Base-by-base conservation (phyloP, 345 rosid genomes). In the Brassica juncea region DNA sequence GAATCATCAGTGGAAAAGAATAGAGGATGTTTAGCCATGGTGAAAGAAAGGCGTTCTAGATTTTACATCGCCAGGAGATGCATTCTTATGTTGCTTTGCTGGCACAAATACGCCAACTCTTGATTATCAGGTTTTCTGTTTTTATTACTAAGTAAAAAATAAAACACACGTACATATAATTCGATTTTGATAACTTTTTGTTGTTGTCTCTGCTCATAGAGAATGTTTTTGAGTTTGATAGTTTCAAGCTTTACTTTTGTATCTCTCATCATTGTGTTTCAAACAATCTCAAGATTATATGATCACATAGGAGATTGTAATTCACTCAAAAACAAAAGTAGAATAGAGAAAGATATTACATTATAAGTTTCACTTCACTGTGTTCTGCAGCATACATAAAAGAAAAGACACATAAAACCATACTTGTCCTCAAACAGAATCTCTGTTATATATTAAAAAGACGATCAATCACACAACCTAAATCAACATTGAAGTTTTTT, bases 91-190 rank as follows among this genome's bases (percentile, higher is more conserved):
- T 77, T 89, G 42, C 81, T 89, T 23, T 88, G 89, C 61, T 89
- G 88, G 91, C 91, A 83, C 71, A 89, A 87, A 82, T 86, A 90
- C 76, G 86, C 85, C 83, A 81, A 83, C 72, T 79, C 71, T 60
- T 85, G 59, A 81, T 47, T 10, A 8, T 42, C 3, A 72, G 76
- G 71, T 77, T 52, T 55, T 54, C 15, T 63, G 42, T 16, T 65
- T 3, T 52, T 62, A 34, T 15, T 25, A 21, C 57, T 0, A 54
- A 66, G 66, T 75, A 19, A 6, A 63, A 63, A 9, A 27, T 5
- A 27, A 52, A 5, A 68, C 31, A 10, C 42, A 15, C 11, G 52
- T 44, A 59, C 34, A 57, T 35, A 70, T 14, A 10, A 10, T 44
- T 25, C 63, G 14, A 31, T 21, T 6, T 4, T 34, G n/a, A 12